Evolutionary conservation across 345 rosid species (phyloP).

Genomic region (Eucalyptus pauciflora): DNA sequence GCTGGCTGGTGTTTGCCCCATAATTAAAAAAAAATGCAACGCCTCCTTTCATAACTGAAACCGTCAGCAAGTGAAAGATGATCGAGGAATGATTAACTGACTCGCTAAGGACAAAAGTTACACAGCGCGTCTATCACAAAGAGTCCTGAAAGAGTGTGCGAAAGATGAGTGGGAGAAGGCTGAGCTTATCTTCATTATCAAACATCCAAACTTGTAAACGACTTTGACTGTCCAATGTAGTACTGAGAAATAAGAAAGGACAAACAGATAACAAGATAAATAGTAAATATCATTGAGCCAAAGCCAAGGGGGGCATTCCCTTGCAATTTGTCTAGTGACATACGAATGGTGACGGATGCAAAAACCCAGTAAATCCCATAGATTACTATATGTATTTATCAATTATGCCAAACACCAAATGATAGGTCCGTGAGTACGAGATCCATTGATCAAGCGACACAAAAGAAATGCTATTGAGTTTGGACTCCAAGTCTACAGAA

Average conservation of each 20-base stretch:
- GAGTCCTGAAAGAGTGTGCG: background rate
- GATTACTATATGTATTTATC: background rate
- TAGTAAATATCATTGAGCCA: background rate
- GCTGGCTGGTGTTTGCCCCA: background rate
- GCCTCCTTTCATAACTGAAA: background rate
- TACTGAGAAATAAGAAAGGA: background rate
- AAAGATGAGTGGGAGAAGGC: background rate
- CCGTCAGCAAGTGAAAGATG: background rate
- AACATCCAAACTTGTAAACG: background rate
- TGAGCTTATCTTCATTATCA: background rate
- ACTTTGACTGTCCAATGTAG: background rate
- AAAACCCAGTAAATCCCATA: background rate
- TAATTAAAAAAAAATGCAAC: background rate
- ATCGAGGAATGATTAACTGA: background rate
- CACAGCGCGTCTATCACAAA: background rate
- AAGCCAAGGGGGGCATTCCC: background rate
- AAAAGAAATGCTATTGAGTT: background rate
- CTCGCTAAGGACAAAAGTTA: background rate
- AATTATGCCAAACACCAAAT: background rate
- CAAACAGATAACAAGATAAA: background rate
- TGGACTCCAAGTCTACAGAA: background rate
- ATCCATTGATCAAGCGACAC: background rate
- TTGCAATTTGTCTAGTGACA: background rate
- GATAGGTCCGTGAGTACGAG: background rate
- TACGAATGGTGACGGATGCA: background rate